A percentile compares a stretch with the other conserved stretches of the same genome.
These are phyloP conservation scores for Suillus occidentalis DNA, from an alignment of 768 basidiomycete species.

Conservation along the genomic window DNA sequence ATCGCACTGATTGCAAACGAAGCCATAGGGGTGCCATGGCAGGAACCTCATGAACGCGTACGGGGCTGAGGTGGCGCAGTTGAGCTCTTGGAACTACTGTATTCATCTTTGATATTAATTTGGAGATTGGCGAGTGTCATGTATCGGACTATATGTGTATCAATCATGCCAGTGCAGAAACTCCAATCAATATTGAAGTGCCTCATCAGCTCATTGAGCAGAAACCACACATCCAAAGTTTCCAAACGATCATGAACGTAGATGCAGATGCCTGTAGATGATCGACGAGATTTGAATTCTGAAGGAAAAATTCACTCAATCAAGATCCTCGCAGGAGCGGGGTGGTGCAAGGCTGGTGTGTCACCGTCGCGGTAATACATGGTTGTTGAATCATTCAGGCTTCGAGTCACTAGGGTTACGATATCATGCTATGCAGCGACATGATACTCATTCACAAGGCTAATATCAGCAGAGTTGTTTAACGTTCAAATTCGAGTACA, in stretches of 20 bases:
- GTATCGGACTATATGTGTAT: neutral
- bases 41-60: slow-evolving; percentile 78
- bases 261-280: too few relatives aligned
- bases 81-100: neutral
- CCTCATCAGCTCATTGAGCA: too few relatives aligned
- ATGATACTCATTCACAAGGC: neutral
- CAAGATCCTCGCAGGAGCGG: too few relatives aligned
- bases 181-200: neutral
- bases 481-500: neutral
- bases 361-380: too few relatives aligned
- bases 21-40: slow-evolving; percentile 67
- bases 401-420: neutral
- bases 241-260: too few relatives aligned
- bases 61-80: slow-evolving; percentile 20
- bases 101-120: neutral
- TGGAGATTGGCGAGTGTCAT: neutral
- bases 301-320: too few relatives aligned
- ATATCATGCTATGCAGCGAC: neutral
- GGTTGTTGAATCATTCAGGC: neutral
- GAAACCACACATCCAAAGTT: too few relatives aligned
- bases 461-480: neutral
- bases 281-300: too few relatives aligned
- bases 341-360: too few relatives aligned
- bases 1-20: slow-evolving; percentile 3
- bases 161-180: neutral